phyloP scores from a whole-genome alignment of 768 basidiomycete genomes.

The Cystobasidium tubakii region DNA sequence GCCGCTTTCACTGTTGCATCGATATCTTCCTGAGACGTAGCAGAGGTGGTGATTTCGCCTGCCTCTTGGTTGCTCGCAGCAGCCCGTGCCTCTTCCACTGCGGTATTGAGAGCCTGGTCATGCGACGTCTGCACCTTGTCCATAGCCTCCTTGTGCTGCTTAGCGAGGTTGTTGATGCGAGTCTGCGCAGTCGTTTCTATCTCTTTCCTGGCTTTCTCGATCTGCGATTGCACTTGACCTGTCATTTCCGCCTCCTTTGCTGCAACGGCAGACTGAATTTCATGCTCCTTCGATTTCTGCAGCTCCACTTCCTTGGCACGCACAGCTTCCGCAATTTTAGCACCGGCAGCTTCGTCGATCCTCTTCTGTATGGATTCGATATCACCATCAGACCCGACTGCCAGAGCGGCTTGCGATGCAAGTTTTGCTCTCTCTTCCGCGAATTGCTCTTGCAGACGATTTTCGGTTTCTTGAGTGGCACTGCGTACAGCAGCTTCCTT shows the following conservation, averaged over 20 bases:
- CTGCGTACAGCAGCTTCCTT: slow-evolving; percentile 37
- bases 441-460: slow-evolving; percentile 23
- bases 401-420: slow-evolving; percentile 60
- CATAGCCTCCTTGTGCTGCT: slow-evolving; percentile 52
- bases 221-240: slow-evolving; percentile 60
- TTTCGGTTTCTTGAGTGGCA: slow-evolving; percentile 35
- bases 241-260: slow-evolving; percentile 59
- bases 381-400: slow-evolving; percentile 44
- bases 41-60: neutral
- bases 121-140: slow-evolving; percentile 47
- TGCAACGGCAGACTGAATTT: slow-evolving; percentile 54
- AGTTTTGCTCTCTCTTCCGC: slow-evolving; percentile 58
- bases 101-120: slow-evolving; percentile 55
- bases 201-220: slow-evolving; percentile 57
- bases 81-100: slow-evolving; percentile 51
- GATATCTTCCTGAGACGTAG: neutral
- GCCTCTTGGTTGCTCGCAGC: slow-evolving; percentile 16
- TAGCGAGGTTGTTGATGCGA: slow-evolving; percentile 45
- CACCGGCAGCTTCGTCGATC: slow-evolving; percentile 34
- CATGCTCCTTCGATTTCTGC: slow-evolving; percentile 34
- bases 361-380: slow-evolving; percentile 38
- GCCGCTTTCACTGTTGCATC: slow-evolving; percentile 39
- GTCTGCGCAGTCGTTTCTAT: neutral
- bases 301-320: slow-evolving; percentile 62
- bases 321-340: slow-evolving; percentile 47